Evolutionary conservation across 2,329 filamentous ascomycete genomes (phyloP).

Genomic region (Aspergillus clavatus): DNA sequence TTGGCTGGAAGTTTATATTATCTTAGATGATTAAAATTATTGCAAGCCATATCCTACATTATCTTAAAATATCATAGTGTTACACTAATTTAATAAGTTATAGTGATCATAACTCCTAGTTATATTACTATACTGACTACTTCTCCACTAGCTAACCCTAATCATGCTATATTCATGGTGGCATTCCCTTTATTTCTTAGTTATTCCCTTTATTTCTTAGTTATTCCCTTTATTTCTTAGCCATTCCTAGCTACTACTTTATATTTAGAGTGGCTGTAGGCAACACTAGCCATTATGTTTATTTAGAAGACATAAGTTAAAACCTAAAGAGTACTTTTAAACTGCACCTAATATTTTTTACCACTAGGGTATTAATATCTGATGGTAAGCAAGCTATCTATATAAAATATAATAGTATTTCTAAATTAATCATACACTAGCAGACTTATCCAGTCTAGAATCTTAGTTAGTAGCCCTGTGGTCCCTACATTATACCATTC

Average conservation of each 20-base stretch:
- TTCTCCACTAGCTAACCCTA: not conserved
- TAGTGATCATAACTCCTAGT: not conserved
- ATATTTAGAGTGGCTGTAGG: not conserved
- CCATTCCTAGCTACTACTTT: not conserved
- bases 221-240: not conserved
- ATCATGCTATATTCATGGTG: not conserved
- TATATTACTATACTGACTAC: not conserved
- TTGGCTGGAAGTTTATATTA: not conserved
- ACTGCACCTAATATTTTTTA: not conserved
- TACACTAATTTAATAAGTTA: not conserved
- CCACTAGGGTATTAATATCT: not conserved
- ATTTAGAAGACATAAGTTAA: not conserved
- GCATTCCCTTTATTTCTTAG: too few species aligned
- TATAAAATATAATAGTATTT: not conserved
- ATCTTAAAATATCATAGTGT: not conserved
- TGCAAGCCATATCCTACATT: not conserved
- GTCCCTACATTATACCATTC: not conserved
- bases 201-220: too few species aligned
- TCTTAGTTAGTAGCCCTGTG: not conserved
- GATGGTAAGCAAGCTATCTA: not conserved
- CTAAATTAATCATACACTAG: not conserved
- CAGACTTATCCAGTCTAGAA: not conserved
- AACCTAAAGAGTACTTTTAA: not conserved
- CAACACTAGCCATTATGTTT: not conserved
- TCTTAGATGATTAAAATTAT: not conserved